These are phyloP conservation scores for Pestalotiopsis fici DNA, from an alignment of 2,329 filamentous ascomycete species.

Conservation along the genomic window DNA sequence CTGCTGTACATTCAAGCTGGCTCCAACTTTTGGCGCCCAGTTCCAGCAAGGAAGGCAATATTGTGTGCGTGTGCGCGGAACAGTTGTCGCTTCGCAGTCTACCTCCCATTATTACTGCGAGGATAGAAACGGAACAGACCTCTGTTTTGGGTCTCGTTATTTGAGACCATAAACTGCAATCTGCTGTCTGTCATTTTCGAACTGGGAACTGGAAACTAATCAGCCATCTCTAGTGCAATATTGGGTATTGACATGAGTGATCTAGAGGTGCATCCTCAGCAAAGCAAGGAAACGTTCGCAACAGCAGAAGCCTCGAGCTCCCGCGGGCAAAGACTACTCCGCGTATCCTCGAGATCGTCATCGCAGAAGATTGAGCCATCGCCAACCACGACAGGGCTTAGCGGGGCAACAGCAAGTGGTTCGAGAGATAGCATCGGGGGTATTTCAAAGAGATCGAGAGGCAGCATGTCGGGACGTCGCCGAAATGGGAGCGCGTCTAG, in stretches of 20 bases:
- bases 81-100: background rate
- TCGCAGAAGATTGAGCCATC: constrained; percentile 62
- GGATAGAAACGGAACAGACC: background rate
- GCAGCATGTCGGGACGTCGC: constrained; percentile 63
- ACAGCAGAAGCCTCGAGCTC: constrained; percentile 19
- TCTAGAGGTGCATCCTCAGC: background rate
- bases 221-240: background rate
- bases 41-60: background rate
- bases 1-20: background rate
- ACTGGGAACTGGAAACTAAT: background rate
- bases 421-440: constrained; percentile 63
- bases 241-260: background rate
- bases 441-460: constrained; percentile 66
- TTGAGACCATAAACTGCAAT: background rate
- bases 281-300: constrained; percentile 24
- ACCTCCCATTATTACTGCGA: background rate
- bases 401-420: constrained; percentile 60
- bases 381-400: constrained; percentile 59
- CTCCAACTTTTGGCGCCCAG: background rate
- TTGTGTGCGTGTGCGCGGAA: background rate
- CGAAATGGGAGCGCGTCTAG: constrained; percentile 70
- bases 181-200: background rate
- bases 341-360: constrained; percentile 63
- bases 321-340: constrained; percentile 48
- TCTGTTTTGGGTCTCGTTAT: background rate